Evolutionary conservation across 345 rosid genomes (phyloP).

Genomic region (Excoecaria cochinchinensis): DNA sequence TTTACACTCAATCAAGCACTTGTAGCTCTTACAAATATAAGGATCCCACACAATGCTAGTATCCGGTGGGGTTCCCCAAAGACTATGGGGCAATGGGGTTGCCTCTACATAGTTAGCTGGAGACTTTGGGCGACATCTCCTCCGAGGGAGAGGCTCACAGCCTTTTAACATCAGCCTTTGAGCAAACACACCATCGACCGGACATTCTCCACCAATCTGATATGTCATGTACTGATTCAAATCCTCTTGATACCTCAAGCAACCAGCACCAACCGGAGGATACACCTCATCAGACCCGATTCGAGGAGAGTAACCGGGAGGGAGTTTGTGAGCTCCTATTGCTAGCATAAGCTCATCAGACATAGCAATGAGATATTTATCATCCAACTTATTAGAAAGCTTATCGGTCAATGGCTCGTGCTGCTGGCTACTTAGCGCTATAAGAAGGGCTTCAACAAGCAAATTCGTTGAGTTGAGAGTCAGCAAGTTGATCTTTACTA

Average conservation of each 20-base stretch:
- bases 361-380: background rate
- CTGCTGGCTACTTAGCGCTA: conserved; percentile 22
- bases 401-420: background rate
- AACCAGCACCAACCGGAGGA: conserved; percentile 39
- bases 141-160: conserved; percentile 51
- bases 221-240: conserved; percentile 43
- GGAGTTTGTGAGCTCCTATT: conserved; percentile 41
- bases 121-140: conserved; percentile 45
- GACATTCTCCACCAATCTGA: conserved; percentile 45
- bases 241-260: conserved; percentile 45
- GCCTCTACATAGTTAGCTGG: conserved; percentile 39
- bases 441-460: conserved; percentile 31
- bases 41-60: conserved; percentile 47
- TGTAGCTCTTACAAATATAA: conserved; percentile 48
- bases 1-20: conserved; percentile 40
- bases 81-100: conserved; percentile 30
- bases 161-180: conserved; percentile 50
- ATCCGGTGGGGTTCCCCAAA: conserved; percentile 41
- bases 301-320: conserved; percentile 38
- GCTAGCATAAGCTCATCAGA: conserved; percentile 40
- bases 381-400: background rate
- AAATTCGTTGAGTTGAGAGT: conserved; percentile 43
- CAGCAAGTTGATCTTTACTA: conserved; percentile 36
- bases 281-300: conserved; percentile 37
- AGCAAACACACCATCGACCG: conserved; percentile 45